Percentiles rank a stretch among this genome's conserved stretches.
phyloP scores from a whole-genome alignment of 169 alveolate species.

The Eimeria sp. region DNA sequence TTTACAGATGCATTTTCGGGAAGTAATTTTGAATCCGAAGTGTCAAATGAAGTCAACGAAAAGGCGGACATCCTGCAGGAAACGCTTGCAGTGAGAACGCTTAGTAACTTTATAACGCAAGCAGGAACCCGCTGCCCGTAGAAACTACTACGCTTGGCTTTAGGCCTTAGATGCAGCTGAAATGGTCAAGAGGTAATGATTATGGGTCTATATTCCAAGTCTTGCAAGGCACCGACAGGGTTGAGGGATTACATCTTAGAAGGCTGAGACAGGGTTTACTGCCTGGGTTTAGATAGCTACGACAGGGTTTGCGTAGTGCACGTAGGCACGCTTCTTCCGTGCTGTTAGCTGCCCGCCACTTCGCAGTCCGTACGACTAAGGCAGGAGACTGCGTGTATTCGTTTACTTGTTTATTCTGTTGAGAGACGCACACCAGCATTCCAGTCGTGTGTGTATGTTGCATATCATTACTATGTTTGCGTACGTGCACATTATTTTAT shows the following conservation, averaged over 20 bases:
- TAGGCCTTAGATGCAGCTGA: not conserved
- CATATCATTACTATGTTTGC: not conserved
- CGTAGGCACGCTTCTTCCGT: not conserved
- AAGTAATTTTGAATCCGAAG: constrained; percentile 14
- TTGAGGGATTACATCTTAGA: not conserved
- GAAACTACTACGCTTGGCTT: not conserved
- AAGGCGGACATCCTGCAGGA: not conserved
- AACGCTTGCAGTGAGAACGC: constrained; percentile 5
- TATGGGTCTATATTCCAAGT: not conserved
- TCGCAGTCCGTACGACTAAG: not conserved
- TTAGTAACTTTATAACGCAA: not conserved
- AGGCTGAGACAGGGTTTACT: not conserved
- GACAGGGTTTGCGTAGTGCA: too few species aligned
- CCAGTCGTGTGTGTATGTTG: not conserved
- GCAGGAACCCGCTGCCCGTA: not conserved
- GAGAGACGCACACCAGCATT: not conserved
- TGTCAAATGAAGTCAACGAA: constrained; percentile 16
- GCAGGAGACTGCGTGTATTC: not conserved
- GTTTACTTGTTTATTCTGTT: not conserved
- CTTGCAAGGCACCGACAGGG: not conserved
- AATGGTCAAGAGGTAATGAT: not conserved
- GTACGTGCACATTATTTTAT: not conserved
- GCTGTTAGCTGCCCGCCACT: not conserved
- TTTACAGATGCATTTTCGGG: constrained; percentile 54
- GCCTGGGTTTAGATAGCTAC: too few species aligned